Conservation (phyloP, 805 yeast genomes). For the Scheffersomyces ergatensis region DNA sequence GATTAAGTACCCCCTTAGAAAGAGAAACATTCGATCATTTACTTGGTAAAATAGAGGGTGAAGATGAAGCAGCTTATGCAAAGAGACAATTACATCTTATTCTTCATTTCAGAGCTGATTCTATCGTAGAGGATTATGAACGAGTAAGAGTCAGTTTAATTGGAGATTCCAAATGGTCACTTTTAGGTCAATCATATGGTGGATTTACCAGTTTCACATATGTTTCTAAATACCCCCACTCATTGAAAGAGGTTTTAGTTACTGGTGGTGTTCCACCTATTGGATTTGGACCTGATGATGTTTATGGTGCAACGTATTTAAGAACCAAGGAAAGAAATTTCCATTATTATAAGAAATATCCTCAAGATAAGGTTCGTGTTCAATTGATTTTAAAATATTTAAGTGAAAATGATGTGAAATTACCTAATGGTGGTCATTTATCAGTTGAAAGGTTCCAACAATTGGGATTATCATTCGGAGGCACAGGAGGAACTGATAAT, state of each 20-base stretch:
- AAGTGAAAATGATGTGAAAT: conserved; percentile 18
- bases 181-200: conserved; percentile 57
- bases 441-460: conserved; percentile 53
- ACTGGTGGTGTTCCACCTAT: conserved; percentile 64
- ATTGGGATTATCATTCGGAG: conserved; percentile 52
- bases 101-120: conserved; percentile 50
- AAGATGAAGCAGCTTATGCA: conserved; percentile 13
- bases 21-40: conserved; percentile 17
- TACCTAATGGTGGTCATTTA: conserved; percentile 53
- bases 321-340: conserved; percentile 47
- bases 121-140: conserved; percentile 52
- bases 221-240: conserved; percentile 41
- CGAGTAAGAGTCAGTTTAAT: conserved; percentile 37
- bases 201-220: conserved; percentile 53
- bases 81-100: conserved; percentile 37
- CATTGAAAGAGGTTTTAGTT: conserved; percentile 43
- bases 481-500: conserved; percentile 46
- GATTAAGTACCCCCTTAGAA: conserved; percentile 48
- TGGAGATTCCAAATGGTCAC: conserved; percentile 43
- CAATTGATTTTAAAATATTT: conserved; percentile 35
- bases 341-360: conserved; percentile 48
- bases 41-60: conserved; percentile 9
- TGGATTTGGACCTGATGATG: conserved; percentile 41
- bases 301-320: conserved; percentile 46
- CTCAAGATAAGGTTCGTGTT: conserved; percentile 43